Evolutionary conservation across 2,329 filamentous ascomycete genomes (phyloP), one percentile per base, ranked within the genome.

Genomic region (Cytospora schulzeri): DNA sequence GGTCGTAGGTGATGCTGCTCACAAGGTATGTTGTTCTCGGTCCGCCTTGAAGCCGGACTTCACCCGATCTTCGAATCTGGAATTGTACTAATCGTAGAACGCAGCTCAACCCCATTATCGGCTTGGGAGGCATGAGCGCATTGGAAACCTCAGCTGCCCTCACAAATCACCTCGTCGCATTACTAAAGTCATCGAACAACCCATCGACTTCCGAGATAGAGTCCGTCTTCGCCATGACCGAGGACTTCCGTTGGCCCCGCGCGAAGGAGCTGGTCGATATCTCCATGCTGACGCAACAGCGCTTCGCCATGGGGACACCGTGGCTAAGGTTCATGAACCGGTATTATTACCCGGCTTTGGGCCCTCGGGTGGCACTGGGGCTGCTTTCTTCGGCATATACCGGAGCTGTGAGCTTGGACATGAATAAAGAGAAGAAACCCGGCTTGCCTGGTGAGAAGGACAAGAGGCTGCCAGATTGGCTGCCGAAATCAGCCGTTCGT

Each of bases 1-100:
- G 1, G 67, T 68, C 4, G 65, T 77, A 1, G 75, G 75, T 4
- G 75, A 77, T 51, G 69, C 74, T 0, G 71, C 67, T 1, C 75
- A 77, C 63, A 77, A 77, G 72, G 73, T 73, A 65, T 24, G 45
- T 14, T 48, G n/a, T 48, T 1, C 45, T 48, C 45, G 11, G 45
- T 24, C n/a, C n/a, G 7, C n/a, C 19, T 48, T n/a, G n/a, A 22
- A 11, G 45, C 45, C 12, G 45, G n/a, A 5, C n/a, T 14, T 24
- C 2, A 4, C 1, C 24, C 17, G n/a, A 15, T 51, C 29, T 28
- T 19, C 17, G 19, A 5, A 31, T 7, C n/a, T 19, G 22, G 35
- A 8, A 14, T n/a, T 17, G 7, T 24, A 31, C 15, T 24, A 4
- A 29, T 5, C 7, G 19, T 8, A 15, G 31, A 38, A 48, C 26